Evolutionary conservation across 441 rosid genomes (phyloP).

Genomic region (Mallotus repandus): DNA sequence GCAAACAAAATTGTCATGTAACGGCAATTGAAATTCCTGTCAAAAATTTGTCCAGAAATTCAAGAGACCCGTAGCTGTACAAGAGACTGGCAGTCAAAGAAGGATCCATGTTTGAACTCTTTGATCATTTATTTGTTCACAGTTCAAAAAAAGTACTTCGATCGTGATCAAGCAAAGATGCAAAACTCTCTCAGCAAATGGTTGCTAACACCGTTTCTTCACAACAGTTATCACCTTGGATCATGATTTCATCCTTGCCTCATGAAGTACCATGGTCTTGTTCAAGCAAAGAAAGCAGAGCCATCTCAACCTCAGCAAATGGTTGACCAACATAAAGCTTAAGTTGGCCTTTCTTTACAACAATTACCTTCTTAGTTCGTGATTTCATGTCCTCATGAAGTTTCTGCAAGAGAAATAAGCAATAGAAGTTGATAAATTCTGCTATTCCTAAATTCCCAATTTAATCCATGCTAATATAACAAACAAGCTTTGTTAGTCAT

Average conservation of each 20-base stretch:
- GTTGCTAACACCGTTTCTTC: background rate
- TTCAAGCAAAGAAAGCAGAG: slow-evolving; percentile 51
- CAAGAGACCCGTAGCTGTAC: background rate
- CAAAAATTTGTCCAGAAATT: background rate
- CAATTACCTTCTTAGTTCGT: slow-evolving; percentile 47
- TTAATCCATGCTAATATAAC: no score
- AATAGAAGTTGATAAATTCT: no score
- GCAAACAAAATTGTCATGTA: slow-evolving; percentile 5
- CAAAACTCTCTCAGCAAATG: background rate
- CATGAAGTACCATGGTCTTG: slow-evolving; percentile 20
- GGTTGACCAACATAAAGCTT: slow-evolving; percentile 80
- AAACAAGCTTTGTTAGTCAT: no score
- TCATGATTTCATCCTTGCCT: background rate
- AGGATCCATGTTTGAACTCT: background rate
- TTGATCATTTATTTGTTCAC: background rate
- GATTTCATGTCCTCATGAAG: slow-evolving; percentile 50
- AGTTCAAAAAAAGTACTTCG: background rate
- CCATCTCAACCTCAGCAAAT: slow-evolving; percentile 65
- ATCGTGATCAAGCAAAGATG: background rate
- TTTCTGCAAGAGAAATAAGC: slow-evolving; percentile 41
- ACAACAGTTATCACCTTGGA: background rate
- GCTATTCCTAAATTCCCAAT: no score
- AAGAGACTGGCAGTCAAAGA: background rate
- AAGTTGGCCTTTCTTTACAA: slow-evolving; percentile 72
- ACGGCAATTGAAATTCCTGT: background rate